phyloP scores from a whole-genome alignment of 306 rosid genomes.

The Gleditsia sinensis region DNA sequence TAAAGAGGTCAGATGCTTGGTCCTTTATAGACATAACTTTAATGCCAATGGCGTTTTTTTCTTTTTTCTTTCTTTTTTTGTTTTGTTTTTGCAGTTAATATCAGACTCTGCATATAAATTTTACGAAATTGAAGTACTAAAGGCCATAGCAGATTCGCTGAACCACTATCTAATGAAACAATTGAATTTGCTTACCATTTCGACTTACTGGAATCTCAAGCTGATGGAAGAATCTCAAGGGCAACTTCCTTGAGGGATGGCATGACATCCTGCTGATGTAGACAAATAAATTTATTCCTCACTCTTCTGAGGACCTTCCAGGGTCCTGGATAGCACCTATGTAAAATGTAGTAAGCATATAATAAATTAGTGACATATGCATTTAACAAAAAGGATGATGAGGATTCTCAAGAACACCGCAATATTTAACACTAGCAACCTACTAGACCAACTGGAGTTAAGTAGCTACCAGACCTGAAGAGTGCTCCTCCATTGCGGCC shows the following conservation, averaged over 20 bases:
- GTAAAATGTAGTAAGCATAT: not conserved
- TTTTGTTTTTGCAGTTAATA: not conserved
- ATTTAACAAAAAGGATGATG: not conserved
- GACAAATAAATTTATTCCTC: constrained; percentile 52
- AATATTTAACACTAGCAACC: constrained; percentile 2
- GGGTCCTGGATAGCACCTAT: constrained; percentile 87
- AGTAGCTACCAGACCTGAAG: constrained; percentile 63
- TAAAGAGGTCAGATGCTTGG: too few species aligned
- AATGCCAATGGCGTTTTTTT: too few species aligned
- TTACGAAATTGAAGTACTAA: not conserved
- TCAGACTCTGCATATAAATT: not conserved
- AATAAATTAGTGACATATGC: not conserved
- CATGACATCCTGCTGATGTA: constrained; percentile 80
- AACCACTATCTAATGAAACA: not conserved
- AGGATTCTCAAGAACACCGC: constrained; percentile 13
- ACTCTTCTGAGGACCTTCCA: constrained; percentile 84
- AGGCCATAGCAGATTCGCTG: not conserved
- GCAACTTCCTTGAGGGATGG: constrained; percentile 97
- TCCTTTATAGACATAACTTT: too few species aligned
- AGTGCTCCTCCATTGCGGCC: constrained; percentile 84
- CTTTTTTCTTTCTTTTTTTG: too few species aligned
- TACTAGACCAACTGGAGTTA: constrained; percentile 22
- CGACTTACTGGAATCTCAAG: constrained; percentile 38
- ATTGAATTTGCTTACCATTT: constrained; percentile 29
- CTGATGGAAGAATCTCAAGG: constrained; percentile 79